A percentile compares a stretch with the other conserved stretches of the same genome.
phyloP scores from a whole-genome alignment of 2,329 filamentous ascomycete genomes.

The Graphiopsis chlorocephala region DNA sequence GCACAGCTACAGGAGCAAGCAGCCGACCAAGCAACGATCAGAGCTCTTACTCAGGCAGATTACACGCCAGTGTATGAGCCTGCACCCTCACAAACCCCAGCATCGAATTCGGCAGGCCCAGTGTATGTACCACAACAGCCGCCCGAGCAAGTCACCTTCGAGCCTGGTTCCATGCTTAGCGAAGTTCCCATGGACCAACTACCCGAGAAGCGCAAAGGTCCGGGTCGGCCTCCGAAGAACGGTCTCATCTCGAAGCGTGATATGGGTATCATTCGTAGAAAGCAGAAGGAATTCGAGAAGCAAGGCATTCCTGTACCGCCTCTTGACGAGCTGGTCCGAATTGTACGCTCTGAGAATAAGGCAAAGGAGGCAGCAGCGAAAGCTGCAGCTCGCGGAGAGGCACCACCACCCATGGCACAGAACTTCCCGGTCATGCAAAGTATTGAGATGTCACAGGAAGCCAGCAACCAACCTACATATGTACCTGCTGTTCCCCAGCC shows the following conservation, averaged over 20 bases:
- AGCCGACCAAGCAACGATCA: not conserved
- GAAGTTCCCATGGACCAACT: conserved; percentile 35
- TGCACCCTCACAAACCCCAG: not conserved
- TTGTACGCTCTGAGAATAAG: conserved; percentile 38
- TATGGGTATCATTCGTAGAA: conserved; percentile 34
- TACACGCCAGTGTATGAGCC: not conserved
- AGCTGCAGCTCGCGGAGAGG: conserved; percentile 22
- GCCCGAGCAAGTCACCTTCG: conserved; percentile 18
- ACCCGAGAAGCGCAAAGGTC: conserved; percentile 67
- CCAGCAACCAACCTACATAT: not conserved
- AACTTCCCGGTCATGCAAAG: conserved; percentile 24
- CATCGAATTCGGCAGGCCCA: not conserved
- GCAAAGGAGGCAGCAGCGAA: conserved; percentile 33
- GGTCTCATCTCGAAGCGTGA: conserved; percentile 80
- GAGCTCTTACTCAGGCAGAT: not conserved
- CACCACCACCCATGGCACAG: conserved; percentile 32
- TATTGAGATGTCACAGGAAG: conserved; percentile 23
- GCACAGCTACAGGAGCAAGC: conserved; percentile 7
- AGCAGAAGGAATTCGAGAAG: conserved; percentile 36
- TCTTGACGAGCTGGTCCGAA: conserved; percentile 30
- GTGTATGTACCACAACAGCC: conserved; percentile 3
- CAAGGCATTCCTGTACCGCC: conserved; percentile 29
- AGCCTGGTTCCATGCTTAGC: conserved; percentile 32
- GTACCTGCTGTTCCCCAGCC: conserved; percentile 8
- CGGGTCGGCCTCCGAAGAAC: conserved; percentile 78